phyloP scores from a whole-genome alignment of 225 moss, liverwort and hornwort genomes.

The Polytrichum formosum region DNA sequence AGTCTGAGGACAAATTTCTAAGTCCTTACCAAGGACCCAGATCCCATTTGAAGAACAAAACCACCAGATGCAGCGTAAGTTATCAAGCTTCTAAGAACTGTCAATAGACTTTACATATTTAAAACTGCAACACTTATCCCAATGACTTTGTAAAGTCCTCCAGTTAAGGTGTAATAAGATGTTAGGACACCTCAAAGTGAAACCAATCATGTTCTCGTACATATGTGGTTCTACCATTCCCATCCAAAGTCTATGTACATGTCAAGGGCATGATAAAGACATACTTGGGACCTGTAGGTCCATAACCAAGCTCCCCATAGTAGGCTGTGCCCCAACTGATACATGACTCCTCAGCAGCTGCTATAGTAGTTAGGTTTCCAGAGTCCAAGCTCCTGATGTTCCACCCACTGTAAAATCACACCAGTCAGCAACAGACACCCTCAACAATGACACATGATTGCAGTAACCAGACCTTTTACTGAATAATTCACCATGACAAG shows the following conservation, averaged over 20 bases:
- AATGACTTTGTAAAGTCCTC: too few species aligned
- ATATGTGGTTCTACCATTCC: neutral
- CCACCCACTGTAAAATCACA: slow-evolving; percentile 66
- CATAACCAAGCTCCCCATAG: slow-evolving; percentile 95
- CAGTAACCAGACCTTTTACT: too few species aligned
- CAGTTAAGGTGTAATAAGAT: too few species aligned
- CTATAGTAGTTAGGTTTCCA: slow-evolving; percentile 81
- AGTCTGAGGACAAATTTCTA: too few species aligned
- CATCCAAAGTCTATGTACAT: neutral
- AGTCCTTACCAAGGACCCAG: too few species aligned
- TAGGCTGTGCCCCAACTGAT: slow-evolving; percentile 92
- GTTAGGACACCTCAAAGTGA: neutral
- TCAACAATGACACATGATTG: too few species aligned
- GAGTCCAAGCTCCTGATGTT: slow-evolving; percentile 90
- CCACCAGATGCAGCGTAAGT: too few species aligned
- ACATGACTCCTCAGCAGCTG: slow-evolving; percentile 87
- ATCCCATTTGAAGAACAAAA: too few species aligned
- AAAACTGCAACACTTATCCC: too few species aligned
- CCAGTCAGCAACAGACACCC: neutral
- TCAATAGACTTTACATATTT: too few species aligned
- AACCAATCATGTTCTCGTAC: neutral
- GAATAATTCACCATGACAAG: too few species aligned
- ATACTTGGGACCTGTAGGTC: slow-evolving; percentile 86
- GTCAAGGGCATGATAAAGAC: slow-evolving; percentile 18
- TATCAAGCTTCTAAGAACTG: too few species aligned